Base-by-base conservation (phyloP, 1,284 basidiomycete genomes). In the Xerocomus minutiporus region DNA sequence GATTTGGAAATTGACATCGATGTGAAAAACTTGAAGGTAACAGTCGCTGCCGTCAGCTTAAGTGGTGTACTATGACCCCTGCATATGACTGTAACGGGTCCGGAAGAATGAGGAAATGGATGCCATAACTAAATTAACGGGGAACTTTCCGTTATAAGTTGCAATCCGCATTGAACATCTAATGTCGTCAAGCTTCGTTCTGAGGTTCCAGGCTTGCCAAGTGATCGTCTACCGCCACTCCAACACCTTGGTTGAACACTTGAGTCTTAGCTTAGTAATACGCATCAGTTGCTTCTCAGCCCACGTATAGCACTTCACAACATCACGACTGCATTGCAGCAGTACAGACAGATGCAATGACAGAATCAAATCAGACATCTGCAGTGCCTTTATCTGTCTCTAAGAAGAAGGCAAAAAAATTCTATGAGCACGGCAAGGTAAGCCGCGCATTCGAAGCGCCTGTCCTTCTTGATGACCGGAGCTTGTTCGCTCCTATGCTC, bases 81-180 rank as follows among this genome's bases (percentile, higher is more conserved):
- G 63, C 36, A 66, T 66, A 68, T 68, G 65, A 66, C 65, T 66
- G 65, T 69, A 66, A 66, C 55, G 55, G 65, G 65, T 47, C 64
- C 51, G 56, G 59, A 56, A 52, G 46, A 53, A 57, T 44, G 56
- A 52, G 50, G 56, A 55, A 47, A 53, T 45, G 48, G n/a, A 55
- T 69, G 65, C 58, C 68, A 69, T 70, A 68, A 70, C 31, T 42
- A 57, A 59, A 65, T 66, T 58, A 66, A 70, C 66, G 67, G 68
- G 59, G 59, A 66, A 64, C 55, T 64, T 56, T 62, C 47, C 49
- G 48, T 40, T 48, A 51, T 15, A 45, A 51, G 48, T 47, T 48
- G 48, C 40, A 38, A 54, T 31, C 31, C 43, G 48, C 43, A 46
- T 55, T 51, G 47, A 45, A 50, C 36, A 52, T 48, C 35, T 29